These are phyloP conservation scores for Xylariaceae sp. DNA, from an alignment of 2,329 filamentous ascomycete genomes.

Conservation along the genomic window DNA sequence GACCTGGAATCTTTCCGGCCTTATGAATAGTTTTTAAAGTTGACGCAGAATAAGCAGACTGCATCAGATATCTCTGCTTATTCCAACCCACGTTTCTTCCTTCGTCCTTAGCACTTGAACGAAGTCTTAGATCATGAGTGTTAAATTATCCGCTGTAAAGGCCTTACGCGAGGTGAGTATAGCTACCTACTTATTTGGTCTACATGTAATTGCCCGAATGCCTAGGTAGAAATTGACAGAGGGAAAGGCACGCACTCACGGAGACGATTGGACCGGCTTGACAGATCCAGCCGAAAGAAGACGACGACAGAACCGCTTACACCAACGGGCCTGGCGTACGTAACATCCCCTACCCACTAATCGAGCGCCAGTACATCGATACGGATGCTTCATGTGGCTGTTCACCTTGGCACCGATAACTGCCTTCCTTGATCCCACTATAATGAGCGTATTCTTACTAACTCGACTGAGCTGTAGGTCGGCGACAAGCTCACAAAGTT, in stretches of 20 bases:
- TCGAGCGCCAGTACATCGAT: neutral
- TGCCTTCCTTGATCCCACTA: neutral
- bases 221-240: neutral
- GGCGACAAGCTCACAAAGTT: constrained; percentile 19
- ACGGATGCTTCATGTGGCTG: neutral
- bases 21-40: neutral
- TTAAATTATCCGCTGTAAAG: constrained; percentile 25
- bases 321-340: constrained; percentile 46
- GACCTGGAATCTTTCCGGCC: neutral
- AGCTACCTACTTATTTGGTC: neutral
- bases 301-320: constrained; percentile 45
- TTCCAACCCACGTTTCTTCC: neutral
- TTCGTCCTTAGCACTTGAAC: neutral
- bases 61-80: constrained; percentile 21
- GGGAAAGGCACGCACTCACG: constrained; percentile 30
- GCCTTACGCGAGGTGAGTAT: constrained; percentile 32
- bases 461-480: constrained; percentile 12
- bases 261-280: constrained; percentile 47
- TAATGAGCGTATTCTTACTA: neutral
- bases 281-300: constrained; percentile 41
- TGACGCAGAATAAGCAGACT: constrained; percentile 31
- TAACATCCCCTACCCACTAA: constrained; percentile 1
- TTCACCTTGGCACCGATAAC: neutral
- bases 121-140: constrained; percentile 6
- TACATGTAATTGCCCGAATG: neutral